phyloP scores from a whole-genome alignment of 2,329 filamentous ascomycete species.

The Pseudogymnoascus sp. region DNA sequence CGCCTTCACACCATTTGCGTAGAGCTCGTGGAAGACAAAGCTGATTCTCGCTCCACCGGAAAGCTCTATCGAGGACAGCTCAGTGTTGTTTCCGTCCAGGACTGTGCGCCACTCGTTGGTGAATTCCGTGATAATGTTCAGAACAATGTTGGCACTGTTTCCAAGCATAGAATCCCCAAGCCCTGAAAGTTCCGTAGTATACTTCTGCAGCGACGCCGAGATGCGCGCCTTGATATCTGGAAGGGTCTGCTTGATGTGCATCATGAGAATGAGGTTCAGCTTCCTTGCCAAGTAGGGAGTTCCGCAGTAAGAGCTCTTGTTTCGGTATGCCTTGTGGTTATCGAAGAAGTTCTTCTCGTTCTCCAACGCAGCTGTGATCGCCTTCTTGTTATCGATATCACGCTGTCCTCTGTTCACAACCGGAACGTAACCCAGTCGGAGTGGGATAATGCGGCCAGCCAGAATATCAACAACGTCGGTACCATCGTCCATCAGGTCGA shows the following conservation, averaged over 20 bases:
- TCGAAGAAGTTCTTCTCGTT: constrained; percentile 97
- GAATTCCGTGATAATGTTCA: constrained; percentile 99
- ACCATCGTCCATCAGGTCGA: constrained; percentile 97
- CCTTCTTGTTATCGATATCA: constrained; percentile 97
- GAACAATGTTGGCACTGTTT: constrained; percentile 90
- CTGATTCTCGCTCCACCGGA: constrained; percentile 97
- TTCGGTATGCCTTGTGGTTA: constrained; percentile 95
- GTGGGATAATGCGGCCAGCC: constrained; percentile 90
- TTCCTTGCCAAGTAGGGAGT: constrained; percentile 95
- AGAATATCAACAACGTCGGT: constrained; percentile 98
- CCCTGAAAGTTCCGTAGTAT: constrained; percentile 69
- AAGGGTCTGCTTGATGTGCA: constrained; percentile 99
- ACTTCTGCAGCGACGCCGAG: constrained; percentile 87
- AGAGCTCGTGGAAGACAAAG: constrained; percentile 98
- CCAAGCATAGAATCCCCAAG: constrained; percentile 92
- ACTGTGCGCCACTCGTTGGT: constrained; percentile 96
- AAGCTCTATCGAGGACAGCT: constrained; percentile 87
- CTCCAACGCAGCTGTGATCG: constrained; percentile 83
- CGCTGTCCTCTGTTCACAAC: constrained; percentile 97
- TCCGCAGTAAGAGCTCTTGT: constrained; percentile 97
- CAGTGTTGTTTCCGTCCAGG: constrained; percentile 91
- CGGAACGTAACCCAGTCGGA: constrained; percentile 90
- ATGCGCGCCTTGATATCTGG: constrained; percentile 98
- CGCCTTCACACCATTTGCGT: constrained; percentile 94
- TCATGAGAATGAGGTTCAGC: constrained; percentile 97